Base-by-base conservation (phyloP, 305 asterid species). In the Stenogyne calaminthoides region DNA sequence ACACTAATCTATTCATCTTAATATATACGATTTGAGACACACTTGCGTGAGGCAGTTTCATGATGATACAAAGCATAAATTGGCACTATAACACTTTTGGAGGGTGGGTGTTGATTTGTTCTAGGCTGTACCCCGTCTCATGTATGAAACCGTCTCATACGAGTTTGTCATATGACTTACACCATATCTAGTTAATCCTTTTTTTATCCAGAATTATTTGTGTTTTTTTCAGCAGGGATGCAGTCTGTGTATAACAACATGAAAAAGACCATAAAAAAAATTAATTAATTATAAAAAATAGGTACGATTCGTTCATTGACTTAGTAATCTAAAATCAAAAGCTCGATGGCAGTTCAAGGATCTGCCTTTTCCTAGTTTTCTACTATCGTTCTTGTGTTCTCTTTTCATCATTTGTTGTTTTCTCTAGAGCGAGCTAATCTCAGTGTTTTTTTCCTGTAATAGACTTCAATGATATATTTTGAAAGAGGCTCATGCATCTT, bases 401-500 rank as follows among this genome's bases (percentile, higher is more conserved):
- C 9, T 27, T 59, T 29, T 70, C 62, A 47, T 58, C 14, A 19
- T 14, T 32, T 74, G 6, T 15, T 27, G 16, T 27, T 68, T 42
- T 74, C 12, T 18, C 58, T 69, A 76, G 19, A 63, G 34, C 40
- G 47, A 36, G 11, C 32, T 62, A 6, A 42, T 47, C 71, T 49
- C 32, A 25, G 55, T 69, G 39, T 56, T 9, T 14, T n/a, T 51
- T 46, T 40, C 51, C 66, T 67, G 29, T 1, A 14, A 39, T 73
- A 12, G 9, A 61, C 71, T 64, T 57, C n/a, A 51, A 47, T 58
- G 61, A 62, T 70, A 8, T 56, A 44, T 73, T n/a, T 65, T 39
- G 61, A 42, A 32, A 20, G 67, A 71, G 36, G 44, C 80, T 81
- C 69, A 73, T 76, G 72, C 52, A 75, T 70, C 75, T 80, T 49